Evolutionary conservation across 1,284 basidiomycete species (phyloP).

Genomic region (Moniliella sp.): DNA sequence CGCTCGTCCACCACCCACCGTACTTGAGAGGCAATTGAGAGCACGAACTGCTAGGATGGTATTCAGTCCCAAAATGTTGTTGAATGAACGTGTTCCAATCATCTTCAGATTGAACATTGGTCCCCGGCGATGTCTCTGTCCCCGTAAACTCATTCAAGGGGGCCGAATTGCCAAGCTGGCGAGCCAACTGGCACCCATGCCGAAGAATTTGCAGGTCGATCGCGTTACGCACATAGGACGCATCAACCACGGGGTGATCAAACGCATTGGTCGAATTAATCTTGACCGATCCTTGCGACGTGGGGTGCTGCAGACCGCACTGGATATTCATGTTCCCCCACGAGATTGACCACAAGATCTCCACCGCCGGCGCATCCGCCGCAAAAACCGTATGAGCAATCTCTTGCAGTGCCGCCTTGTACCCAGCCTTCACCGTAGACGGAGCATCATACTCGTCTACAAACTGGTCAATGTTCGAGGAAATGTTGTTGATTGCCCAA

Average conservation of each 20-base stretch:
- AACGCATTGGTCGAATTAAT: slow-evolving; percentile 13
- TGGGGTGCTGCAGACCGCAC: slow-evolving; percentile 18
- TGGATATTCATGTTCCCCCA: slow-evolving; percentile 12
- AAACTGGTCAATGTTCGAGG: slow-evolving; percentile 27
- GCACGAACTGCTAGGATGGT: slow-evolving; percentile 42
- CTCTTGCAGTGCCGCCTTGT: slow-evolving; percentile 43
- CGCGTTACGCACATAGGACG: slow-evolving; percentile 13
- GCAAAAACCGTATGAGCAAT: slow-evolving; percentile 30
- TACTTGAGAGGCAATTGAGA: slow-evolving; percentile 45
- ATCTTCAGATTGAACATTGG: slow-evolving; percentile 4
- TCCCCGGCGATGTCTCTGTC: slow-evolving; percentile 7
- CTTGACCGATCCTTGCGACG: slow-evolving; percentile 18
- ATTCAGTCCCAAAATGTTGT: slow-evolving; percentile 23
- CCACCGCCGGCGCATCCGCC: slow-evolving; percentile 9
- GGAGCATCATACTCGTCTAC: slow-evolving; percentile 39
- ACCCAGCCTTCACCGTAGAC: slow-evolving; percentile 43
- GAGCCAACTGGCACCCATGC: slow-evolving; percentile 12
- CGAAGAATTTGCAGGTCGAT: slow-evolving; percentile 15
- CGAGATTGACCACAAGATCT: slow-evolving; percentile 17
- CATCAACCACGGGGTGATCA: slow-evolving; percentile 14
- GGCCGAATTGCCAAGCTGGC: slow-evolving; percentile 8
- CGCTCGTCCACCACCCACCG: slow-evolving; percentile 49
- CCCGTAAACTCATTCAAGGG: slow-evolving; percentile 6
- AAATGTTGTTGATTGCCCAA: slow-evolving; percentile 1
- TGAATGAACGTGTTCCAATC: slow-evolving; percentile 16